phyloP scores from a whole-genome alignment of 2,329 filamentous ascomycete genomes.

The Geosmithia morbida region DNA sequence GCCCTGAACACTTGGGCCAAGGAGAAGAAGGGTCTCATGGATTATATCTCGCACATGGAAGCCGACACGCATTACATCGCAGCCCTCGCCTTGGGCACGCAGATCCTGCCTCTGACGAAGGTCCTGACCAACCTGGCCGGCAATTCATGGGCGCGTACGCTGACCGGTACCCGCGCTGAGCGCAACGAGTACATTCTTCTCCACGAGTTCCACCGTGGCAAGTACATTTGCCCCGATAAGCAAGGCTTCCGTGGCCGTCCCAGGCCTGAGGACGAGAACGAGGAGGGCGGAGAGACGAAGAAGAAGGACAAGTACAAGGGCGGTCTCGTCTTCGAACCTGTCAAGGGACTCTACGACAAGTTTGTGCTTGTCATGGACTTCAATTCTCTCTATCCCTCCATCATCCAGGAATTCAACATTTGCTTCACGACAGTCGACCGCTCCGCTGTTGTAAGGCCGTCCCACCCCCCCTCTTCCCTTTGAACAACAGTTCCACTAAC shows the following conservation, averaged over 20 bases:
- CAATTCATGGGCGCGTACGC: conserved; percentile 93
- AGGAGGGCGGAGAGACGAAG: conserved; percentile 60
- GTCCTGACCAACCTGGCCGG: conserved; percentile 92
- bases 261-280: conserved; percentile 56
- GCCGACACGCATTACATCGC: conserved; percentile 94
- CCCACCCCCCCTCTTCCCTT: neutral
- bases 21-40: conserved; percentile 70
- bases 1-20: conserved; percentile 74
- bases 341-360: conserved; percentile 95
- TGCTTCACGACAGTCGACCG: conserved; percentile 97
- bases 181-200: conserved; percentile 98
- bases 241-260: conserved; percentile 63
- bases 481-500: neutral
- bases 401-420: conserved; percentile 99
- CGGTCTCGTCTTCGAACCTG: conserved; percentile 93
- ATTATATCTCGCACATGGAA: conserved; percentile 88
- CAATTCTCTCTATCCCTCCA: conserved; percentile 95
- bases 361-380: conserved; percentile 99
- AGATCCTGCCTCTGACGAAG: conserved; percentile 88
- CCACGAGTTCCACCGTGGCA: conserved; percentile 91
- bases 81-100: conserved; percentile 73
- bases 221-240: conserved; percentile 97
- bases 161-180: conserved; percentile 91
- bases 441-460: conserved; percentile 46
- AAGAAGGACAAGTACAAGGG: conserved; percentile 99